These are phyloP conservation scores for Solanum dulcamara DNA, from an alignment of 257 asterid species.

Conservation along the genomic window DNA sequence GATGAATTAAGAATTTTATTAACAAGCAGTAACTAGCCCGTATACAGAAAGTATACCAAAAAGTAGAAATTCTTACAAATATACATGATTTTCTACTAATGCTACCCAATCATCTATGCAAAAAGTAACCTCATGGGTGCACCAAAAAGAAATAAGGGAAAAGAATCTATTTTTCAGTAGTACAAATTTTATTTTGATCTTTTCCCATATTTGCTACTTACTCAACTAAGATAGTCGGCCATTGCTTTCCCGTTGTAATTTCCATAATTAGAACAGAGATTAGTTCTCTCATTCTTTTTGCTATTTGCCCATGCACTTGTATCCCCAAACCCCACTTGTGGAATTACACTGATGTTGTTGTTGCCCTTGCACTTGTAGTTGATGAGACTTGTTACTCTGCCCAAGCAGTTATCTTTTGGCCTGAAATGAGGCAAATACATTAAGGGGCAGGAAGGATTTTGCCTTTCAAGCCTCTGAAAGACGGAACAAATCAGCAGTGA, in stretches of 20 bases:
- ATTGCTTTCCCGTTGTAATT: neutral
- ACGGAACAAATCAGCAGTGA: neutral
- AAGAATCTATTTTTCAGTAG: too few species aligned
- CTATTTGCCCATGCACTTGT: neutral
- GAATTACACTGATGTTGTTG: too few species aligned
- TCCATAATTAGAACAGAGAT: neutral
- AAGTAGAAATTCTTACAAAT: too few species aligned
- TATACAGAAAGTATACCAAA: too few species aligned
- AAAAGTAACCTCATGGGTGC: too few species aligned
- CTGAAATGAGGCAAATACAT: neutral
- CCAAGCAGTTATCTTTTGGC: neutral
- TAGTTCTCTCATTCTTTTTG: neutral
- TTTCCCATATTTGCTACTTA: neutral
- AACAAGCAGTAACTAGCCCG: too few species aligned
- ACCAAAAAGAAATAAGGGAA: too few species aligned
- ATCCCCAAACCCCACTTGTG: too few species aligned
- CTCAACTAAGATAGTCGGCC: neutral
- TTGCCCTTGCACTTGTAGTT: neutral
- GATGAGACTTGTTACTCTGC: neutral
- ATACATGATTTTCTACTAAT: too few species aligned
- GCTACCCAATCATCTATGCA: too few species aligned
- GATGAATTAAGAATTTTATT: too few species aligned
- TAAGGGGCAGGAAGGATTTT: slow-evolving; percentile 34
- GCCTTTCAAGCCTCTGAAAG: slow-evolving; percentile 46
- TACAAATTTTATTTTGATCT: too few species aligned